These are phyloP conservation scores for Geotrichum phurueaensis DNA, from an alignment of 1,139 yeast species.

Conservation along the genomic window DNA sequence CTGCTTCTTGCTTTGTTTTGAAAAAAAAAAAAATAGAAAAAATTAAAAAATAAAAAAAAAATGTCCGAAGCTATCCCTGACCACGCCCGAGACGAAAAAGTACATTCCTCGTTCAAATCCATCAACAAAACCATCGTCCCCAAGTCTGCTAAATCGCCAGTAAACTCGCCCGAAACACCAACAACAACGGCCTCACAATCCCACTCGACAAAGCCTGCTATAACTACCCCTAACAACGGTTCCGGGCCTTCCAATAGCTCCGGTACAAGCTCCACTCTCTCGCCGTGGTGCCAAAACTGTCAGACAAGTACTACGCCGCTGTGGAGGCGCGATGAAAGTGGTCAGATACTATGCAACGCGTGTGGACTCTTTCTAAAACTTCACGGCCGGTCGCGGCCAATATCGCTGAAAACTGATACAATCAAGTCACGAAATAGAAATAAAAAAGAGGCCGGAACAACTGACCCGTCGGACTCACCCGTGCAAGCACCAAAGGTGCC, in stretches of 20 bases:
- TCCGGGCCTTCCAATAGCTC: not conserved
- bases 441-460: slow-evolving; percentile 40
- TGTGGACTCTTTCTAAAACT: slow-evolving; percentile 87
- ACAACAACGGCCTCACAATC: not conserved
- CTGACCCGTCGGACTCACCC: slow-evolving; percentile 1
- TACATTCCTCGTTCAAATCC: not conserved
- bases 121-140: slow-evolving; percentile 1
- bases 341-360: slow-evolving; percentile 90
- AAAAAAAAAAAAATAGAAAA: not conserved
- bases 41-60: not conserved
- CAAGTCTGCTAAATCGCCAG: not conserved
- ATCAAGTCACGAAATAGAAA: slow-evolving; percentile 84
- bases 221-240: not conserved
- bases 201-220: not conserved
- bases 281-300: slow-evolving; percentile 68
- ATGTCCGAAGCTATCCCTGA: not conserved
- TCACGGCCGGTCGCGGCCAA: slow-evolving; percentile 90
- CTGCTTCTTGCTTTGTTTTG: not conserved
- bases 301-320: slow-evolving; percentile 88
- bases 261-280: not conserved
- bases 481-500: slow-evolving; percentile 4
- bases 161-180: not conserved
- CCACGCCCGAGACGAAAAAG: not conserved
- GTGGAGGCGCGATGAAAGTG: slow-evolving; percentile 92
- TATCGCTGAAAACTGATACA: slow-evolving; percentile 82